Conservation (phyloP, 306 rosid genomes). For the Lotus japonicus region DNA sequence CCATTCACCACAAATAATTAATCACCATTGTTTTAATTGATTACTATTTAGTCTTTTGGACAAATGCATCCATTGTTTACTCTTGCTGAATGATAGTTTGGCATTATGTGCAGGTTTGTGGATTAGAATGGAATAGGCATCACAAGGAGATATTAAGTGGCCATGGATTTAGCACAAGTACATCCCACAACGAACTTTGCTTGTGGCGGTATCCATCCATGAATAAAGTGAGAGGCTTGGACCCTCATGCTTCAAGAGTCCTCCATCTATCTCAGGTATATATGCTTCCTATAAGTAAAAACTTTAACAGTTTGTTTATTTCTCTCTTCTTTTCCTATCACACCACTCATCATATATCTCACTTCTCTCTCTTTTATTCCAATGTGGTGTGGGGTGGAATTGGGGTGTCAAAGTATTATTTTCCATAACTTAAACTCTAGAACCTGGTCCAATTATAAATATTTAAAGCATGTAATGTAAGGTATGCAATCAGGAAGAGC, state of each 20-base stretch:
- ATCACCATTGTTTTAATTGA: too few species aligned
- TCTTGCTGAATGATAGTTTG: background rate
- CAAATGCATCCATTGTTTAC: background rate
- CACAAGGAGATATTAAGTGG: slow-evolving; percentile 73
- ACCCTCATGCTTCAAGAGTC: slow-evolving; percentile 49
- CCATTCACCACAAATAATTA: too few species aligned
- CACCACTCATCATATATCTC: too few species aligned
- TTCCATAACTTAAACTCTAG: too few species aligned
- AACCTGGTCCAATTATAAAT: background rate
- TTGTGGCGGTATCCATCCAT: slow-evolving; percentile 77
- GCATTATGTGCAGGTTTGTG: slow-evolving; percentile 52
- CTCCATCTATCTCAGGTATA: slow-evolving; percentile 67
- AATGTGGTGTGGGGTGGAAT: too few species aligned
- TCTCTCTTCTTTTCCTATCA: too few species aligned
- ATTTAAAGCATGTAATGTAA: background rate
- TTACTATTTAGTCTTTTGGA: too few species aligned
- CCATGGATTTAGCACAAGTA: slow-evolving; percentile 51
- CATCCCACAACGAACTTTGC: slow-evolving; percentile 44
- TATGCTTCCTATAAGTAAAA: too few species aligned
- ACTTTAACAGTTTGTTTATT: too few species aligned
- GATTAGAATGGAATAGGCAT: slow-evolving; percentile 78
- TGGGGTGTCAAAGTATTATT: too few species aligned
- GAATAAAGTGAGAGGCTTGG: slow-evolving; percentile 49
- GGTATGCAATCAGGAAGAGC: background rate
- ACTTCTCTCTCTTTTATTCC: too few species aligned